Evolutionary conservation across 495 filamentous ascomycete species (phyloP), one percentile per base, ranked within the genome.

Genomic region (Neurospora cerealis): DNA sequence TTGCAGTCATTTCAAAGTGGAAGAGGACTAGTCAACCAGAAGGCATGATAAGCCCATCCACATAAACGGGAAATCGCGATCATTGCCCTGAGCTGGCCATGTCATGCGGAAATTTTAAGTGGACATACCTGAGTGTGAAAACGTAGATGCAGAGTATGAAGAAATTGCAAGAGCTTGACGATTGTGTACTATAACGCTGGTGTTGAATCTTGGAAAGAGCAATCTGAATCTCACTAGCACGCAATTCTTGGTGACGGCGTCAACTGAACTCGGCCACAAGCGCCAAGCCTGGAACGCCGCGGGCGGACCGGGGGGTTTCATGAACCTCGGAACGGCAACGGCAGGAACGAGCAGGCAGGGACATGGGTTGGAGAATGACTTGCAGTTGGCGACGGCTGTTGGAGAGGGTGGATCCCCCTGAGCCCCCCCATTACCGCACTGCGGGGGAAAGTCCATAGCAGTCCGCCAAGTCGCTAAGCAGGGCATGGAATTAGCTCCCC

Each of bases 251-350:
- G 54, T 66, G 54, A 66, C 15, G 54, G 54, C 54, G 54, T 66
- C 54, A 66, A 66, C 54, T 62, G 28, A 32, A 66, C 54, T 66
- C 28, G 28, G 15, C 54, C 54, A 62, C 54, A 62, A 62, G 54
- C 54, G 54, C 54, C 28, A 62, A 62, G 54, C 54, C 24, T 62
- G 54, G 54, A 34, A 62, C 48, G 24, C 48, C 24, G 48, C 24
- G 24, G 48, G 48, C 28, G 28, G 54, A 62, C 54, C 24, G 54
- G 28, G 54, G 46, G 28, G 54, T 15, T 54, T 28, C 48, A 4
- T 42, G 66, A 74, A 73, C 76, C 76, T 77, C 76, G 76, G 76
- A 69, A 72, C 38, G 36, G 46, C 32, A 70, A 28, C 32, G 39
- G 38, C 72, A 69, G 54, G 54, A 19, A 34, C 28, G 28, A 66